phyloP scores from a whole-genome alignment of 805 yeast species.

The Cyberlindnera xishuangbannaensis region DNA sequence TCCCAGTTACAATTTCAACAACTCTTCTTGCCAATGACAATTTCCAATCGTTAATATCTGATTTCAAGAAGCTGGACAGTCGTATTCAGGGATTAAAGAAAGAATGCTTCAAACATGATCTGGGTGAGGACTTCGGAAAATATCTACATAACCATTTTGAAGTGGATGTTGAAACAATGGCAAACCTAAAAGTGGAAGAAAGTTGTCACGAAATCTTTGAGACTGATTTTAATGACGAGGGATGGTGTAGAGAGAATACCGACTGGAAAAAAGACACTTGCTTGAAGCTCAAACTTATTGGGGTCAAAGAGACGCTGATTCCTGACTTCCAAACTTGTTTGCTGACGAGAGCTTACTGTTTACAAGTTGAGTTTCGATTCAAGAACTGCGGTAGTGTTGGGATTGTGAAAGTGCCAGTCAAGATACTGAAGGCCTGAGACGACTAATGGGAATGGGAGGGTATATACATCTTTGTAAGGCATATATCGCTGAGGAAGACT shows the following conservation, averaged over 20 bases:
- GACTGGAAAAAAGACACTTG: conserved; percentile 23
- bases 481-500: too few relatives aligned
- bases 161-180: conserved; percentile 20
- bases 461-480: too few relatives aligned
- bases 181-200: conserved; percentile 11
- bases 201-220: conserved; percentile 16
- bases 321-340: conserved; percentile 63
- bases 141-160: conserved; percentile 12
- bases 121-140: conserved; percentile 4
- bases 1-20: conserved; percentile 37
- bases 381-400: conserved; percentile 20
- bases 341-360: conserved; percentile 49
- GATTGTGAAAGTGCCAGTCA: conserved; percentile 31
- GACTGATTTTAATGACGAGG: conserved; percentile 7
- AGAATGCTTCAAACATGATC: conserved; percentile 7
- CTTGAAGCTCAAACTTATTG: conserved; percentile 39
- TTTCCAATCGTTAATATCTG: conserved; percentile 19
- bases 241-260: conserved; percentile 16
- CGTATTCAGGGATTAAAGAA: conserved; percentile 16
- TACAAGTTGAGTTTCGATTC: conserved; percentile 42
- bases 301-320: conserved; percentile 43
- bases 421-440: too few relatives aligned
- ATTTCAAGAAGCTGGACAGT: conserved; percentile 16
- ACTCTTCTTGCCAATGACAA: conserved; percentile 24
- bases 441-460: too few relatives aligned